Conservation (phyloP, 768 basidiomycete species). For the Amanita inopinata region DNA sequence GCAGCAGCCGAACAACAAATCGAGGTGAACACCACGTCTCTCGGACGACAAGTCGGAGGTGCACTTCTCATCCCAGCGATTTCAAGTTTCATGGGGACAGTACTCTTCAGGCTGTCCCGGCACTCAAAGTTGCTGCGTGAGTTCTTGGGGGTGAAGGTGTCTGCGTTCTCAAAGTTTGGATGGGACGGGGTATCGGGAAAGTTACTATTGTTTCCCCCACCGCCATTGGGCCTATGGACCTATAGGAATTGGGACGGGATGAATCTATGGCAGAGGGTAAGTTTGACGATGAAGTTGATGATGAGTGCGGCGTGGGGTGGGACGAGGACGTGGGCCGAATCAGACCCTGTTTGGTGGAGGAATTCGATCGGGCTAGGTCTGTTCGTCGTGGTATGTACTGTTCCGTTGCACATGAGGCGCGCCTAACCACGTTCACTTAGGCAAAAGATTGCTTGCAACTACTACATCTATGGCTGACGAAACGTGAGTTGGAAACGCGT, state of each 20-base stretch:
- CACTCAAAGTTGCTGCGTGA: slow-evolving; percentile 29
- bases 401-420: no score
- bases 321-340: slow-evolving; percentile 51
- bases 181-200: slow-evolving; percentile 10
- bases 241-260: slow-evolving; percentile 14
- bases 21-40: slow-evolving; percentile 43
- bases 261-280: slow-evolving; percentile 19
- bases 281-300: slow-evolving; percentile 24
- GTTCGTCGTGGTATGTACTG: background rate
- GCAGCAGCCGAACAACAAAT: slow-evolving; percentile 50
- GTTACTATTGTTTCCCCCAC: slow-evolving; percentile 10
- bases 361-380: slow-evolving; percentile 7
- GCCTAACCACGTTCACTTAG: no score
- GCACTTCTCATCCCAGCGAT: slow-evolving; percentile 62
- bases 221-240: slow-evolving; percentile 14
- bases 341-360: slow-evolving; percentile 64
- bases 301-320: slow-evolving; percentile 44
- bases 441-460: slow-evolving; percentile 61
- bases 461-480: slow-evolving; percentile 58
- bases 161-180: slow-evolving; percentile 12
- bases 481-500: slow-evolving; percentile 62
- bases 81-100: slow-evolving; percentile 51
- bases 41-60: slow-evolving; percentile 61
- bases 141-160: slow-evolving; percentile 24
- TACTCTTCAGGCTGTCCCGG: slow-evolving; percentile 46